Conservation (phyloP, 306 rosid species). For the Vigna reflexopilosa region DNA sequence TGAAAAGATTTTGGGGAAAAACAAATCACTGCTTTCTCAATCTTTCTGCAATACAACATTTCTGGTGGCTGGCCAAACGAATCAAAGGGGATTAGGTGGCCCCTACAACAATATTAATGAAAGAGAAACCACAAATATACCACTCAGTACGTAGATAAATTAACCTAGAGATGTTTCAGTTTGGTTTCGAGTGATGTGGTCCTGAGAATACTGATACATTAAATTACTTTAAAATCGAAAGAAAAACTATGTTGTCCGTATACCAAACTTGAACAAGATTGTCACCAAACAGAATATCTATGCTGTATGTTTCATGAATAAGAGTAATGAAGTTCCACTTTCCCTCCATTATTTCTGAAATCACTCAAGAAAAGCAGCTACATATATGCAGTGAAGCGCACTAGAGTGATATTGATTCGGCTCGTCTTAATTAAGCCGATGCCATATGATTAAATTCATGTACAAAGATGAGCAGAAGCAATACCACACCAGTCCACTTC, state of each 20-base stretch:
- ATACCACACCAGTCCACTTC: slow-evolving; percentile 61
- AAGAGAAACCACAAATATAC: slow-evolving; percentile 11
- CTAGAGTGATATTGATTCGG: slow-evolving; percentile 55
- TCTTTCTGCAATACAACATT: not conserved
- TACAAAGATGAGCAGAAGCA: slow-evolving; percentile 54
- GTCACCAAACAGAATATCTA: too few species aligned
- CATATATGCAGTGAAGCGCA: slow-evolving; percentile 40
- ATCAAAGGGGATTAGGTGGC: too few species aligned
- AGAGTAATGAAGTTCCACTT: slow-evolving; percentile 15
- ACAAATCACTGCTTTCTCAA: not conserved
- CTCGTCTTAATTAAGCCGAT: slow-evolving; percentile 34
- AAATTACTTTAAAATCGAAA: too few species aligned
- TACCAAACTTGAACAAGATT: too few species aligned
- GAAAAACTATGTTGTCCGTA: too few species aligned
- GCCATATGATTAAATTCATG: not conserved
- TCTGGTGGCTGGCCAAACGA: too few species aligned
- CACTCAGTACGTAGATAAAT: too few species aligned
- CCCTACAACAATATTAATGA: not conserved
- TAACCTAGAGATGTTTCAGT: too few species aligned
- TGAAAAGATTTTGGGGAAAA: not conserved
- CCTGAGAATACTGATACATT: too few species aligned
- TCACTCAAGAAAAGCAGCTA: not conserved
- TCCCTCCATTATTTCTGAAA: not conserved
- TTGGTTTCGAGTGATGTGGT: too few species aligned
- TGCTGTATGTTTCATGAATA: not conserved